Conservation (phyloP, 139 green algal species). For the Volvox reticuliferus region DNA sequence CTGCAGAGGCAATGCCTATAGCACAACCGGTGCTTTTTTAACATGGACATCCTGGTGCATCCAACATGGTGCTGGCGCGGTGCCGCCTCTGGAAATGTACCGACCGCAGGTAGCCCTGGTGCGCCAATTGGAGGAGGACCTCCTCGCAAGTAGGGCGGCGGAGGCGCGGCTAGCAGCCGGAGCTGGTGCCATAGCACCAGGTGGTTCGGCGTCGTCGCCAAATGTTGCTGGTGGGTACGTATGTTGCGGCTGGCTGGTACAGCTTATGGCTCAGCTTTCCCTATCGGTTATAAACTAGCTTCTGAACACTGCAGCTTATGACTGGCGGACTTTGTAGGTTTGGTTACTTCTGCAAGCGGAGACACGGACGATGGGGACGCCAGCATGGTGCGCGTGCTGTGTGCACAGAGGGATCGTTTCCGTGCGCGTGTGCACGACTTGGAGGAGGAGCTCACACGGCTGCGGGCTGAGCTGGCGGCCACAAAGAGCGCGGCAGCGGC, state of each 20-base stretch:
- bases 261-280: not conserved
- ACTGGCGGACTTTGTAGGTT: not conserved
- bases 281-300: not conserved
- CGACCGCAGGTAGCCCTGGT: constrained; percentile 34
- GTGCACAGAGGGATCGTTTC: constrained; percentile 87
- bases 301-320: not conserved
- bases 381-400: constrained; percentile 86
- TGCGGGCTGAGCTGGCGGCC: constrained; percentile 50
- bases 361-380: constrained; percentile 48
- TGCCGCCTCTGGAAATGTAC: not conserved
- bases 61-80: too few relatives aligned
- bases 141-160: constrained; percentile 53
- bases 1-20: too few relatives aligned
- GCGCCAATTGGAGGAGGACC: constrained; percentile 76
- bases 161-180: not conserved
- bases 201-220: not conserved
- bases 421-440: constrained; percentile 76
- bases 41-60: too few relatives aligned
- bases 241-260: not conserved
- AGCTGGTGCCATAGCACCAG: not conserved
- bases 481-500: constrained; percentile 63
- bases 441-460: constrained; percentile 72
- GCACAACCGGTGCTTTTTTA: too few relatives aligned
- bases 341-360: not conserved
- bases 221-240: constrained; percentile 5